Evolutionary conservation across 345 rosid genomes (phyloP).

Genomic region (Euphorbia lathyris): DNA sequence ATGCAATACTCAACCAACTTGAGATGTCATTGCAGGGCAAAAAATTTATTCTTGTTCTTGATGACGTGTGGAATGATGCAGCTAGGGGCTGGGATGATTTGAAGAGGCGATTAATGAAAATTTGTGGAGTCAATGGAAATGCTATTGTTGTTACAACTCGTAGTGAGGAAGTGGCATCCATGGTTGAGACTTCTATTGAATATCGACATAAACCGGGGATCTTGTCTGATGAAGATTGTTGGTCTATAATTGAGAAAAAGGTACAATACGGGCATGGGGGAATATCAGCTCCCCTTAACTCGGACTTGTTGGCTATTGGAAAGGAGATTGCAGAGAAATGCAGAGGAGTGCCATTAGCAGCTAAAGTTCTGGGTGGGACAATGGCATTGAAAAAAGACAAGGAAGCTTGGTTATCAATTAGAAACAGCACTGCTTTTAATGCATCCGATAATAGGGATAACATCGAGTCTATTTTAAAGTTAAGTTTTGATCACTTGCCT

Average conservation of each 20-base stretch:
- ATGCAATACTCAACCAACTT: not conserved
- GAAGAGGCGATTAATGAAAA: not conserved
- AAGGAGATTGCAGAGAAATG: slow-evolving; percentile 16
- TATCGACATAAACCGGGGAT: not conserved
- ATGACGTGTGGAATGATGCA: slow-evolving; percentile 28
- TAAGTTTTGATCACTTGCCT: slow-evolving; percentile 13
- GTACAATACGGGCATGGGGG: not conserved
- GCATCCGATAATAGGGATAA: not conserved
- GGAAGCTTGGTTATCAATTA: slow-evolving; percentile 8
- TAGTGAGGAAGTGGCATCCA: slow-evolving; percentile 11
- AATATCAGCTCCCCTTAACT: not conserved
- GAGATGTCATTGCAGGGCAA: not conserved
- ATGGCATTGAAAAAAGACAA: not conserved
- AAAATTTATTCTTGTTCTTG: slow-evolving; percentile 17
- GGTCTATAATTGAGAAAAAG: slow-evolving; percentile 13
- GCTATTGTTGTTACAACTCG: slow-evolving; percentile 21
- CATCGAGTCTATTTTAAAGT: not conserved
- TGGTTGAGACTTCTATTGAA: not conserved
- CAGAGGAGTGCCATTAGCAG: slow-evolving; percentile 20
- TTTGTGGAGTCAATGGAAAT: not conserved
- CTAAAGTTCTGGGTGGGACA: slow-evolving; percentile 2
- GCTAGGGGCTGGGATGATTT: slow-evolving; percentile 2
- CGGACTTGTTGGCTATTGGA: slow-evolving; percentile 17
- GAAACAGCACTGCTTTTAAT: slow-evolving; percentile 13
- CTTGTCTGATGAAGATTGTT: slow-evolving; percentile 16